Evolutionary conservation across 495 filamentous ascomycete genomes (phyloP).

Genomic region (Apodospora peruviana): DNA sequence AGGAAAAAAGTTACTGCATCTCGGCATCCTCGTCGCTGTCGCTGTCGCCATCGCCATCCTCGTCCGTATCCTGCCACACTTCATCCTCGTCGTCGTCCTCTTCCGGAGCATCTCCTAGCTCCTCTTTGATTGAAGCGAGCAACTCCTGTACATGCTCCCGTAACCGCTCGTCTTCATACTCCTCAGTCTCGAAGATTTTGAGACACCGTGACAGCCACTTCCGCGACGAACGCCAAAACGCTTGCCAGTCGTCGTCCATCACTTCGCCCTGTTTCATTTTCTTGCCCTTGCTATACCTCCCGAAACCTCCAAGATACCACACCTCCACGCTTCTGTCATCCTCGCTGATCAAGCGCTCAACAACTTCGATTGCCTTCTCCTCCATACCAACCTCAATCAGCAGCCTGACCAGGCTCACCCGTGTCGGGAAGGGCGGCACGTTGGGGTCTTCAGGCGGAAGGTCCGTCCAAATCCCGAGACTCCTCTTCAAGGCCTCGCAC

Average conservation of each 20-base stretch:
- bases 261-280: conserved; percentile 46
- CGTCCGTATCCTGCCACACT: conserved; percentile 36
- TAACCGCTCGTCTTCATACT: conserved; percentile 68
- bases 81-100: conserved; percentile 50
- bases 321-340: conserved; percentile 92
- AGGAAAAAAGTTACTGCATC: conserved; percentile 14
- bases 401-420: conserved; percentile 77
- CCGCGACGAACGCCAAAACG: conserved; percentile 50
- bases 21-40: conserved; percentile 25
- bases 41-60: conserved; percentile 16
- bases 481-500: conserved; percentile 64
- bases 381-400: conserved; percentile 87
- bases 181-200: conserved; percentile 53
- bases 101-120: conserved; percentile 47
- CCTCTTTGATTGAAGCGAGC: conserved; percentile 45
- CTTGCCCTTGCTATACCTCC: conserved; percentile 70
- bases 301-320: conserved; percentile 96
- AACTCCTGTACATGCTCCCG: conserved; percentile 62
- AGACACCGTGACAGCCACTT: conserved; percentile 58
- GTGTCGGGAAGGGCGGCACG: conserved; percentile 75
- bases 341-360: conserved; percentile 76
- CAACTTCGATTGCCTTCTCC: conserved; percentile 74
- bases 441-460: conserved; percentile 55
- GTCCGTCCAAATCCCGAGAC: conserved; percentile 74
- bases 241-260: conserved; percentile 39